Conservation (phyloP, 805 yeast genomes). For the Ogataea philodendri region DNA sequence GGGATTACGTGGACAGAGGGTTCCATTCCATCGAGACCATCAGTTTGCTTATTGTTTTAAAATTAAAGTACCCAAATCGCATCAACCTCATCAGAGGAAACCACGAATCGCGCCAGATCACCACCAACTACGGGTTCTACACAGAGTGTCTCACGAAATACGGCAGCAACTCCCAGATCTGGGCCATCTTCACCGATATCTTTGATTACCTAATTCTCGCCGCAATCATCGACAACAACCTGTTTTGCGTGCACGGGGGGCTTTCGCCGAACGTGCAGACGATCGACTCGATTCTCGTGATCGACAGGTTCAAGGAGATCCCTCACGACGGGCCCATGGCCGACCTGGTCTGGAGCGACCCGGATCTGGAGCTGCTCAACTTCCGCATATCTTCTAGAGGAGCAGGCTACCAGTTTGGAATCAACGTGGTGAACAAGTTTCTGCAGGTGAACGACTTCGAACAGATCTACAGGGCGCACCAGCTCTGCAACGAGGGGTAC, state of each 20-base stretch:
- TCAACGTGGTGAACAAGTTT: constrained; percentile 85
- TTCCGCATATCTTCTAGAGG: constrained; percentile 93
- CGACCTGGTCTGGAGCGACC: constrained; percentile 97
- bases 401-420: constrained; percentile 96
- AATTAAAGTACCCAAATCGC: constrained; percentile 83
- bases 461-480: constrained; percentile 91
- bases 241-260: constrained; percentile 97
- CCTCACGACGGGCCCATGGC: constrained; percentile 99
- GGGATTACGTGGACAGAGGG: constrained; percentile 97
- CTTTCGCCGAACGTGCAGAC: constrained; percentile 93
- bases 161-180: constrained; percentile 67
- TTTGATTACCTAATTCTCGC: constrained; percentile 88
- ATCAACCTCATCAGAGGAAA: constrained; percentile 86
- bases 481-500: constrained; percentile 93
- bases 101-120: constrained; percentile 94
- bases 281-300: constrained; percentile 83
- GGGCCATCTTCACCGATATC: constrained; percentile 87
- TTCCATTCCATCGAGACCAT: constrained; percentile 93
- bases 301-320: constrained; percentile 89
- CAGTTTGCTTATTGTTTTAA: constrained; percentile 73
- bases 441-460: constrained; percentile 72
- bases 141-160: constrained; percentile 91
- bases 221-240: constrained; percentile 83
- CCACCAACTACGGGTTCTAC: constrained; percentile 96
- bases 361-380: constrained; percentile 77